These are phyloP conservation scores for Hypoxylon rickii DNA, from an alignment of 495 filamentous ascomycete species.

Conservation along the genomic window DNA sequence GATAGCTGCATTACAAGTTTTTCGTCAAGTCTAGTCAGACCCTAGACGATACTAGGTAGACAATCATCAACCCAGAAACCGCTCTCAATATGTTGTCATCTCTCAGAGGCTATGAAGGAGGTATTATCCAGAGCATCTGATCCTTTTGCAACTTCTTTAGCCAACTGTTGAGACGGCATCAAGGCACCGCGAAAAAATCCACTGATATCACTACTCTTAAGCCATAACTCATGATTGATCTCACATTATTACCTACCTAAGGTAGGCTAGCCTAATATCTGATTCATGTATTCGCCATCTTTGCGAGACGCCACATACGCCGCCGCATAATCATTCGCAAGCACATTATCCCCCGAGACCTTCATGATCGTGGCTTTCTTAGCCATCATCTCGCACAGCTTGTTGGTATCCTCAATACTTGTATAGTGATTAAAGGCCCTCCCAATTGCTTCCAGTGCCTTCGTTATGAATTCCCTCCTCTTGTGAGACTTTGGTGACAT, in stretches of 20 bases:
- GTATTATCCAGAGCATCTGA: too few species aligned
- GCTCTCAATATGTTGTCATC: too few species aligned
- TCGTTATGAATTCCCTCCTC: conserved; percentile 64
- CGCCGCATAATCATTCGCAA: conserved; percentile 76
- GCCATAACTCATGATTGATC: background rate
- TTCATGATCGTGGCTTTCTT: conserved; percentile 85
- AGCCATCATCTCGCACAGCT: conserved; percentile 81
- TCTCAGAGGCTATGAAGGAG: too few species aligned
- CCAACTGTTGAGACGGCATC: too few species aligned
- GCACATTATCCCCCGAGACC: conserved; percentile 68
- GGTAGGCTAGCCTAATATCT: too few species aligned
- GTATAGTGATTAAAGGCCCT: conserved; percentile 67
- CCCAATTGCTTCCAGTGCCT: conserved; percentile 69
- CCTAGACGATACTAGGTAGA: too few species aligned
- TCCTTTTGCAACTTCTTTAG: too few species aligned
- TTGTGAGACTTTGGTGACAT: conserved; percentile 39
- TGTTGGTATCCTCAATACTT: conserved; percentile 71
- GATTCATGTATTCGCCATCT: conserved; percentile 37
- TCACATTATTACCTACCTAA: too few species aligned
- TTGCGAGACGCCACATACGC: conserved; percentile 66
- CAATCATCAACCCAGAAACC: too few species aligned
- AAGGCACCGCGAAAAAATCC: background rate
- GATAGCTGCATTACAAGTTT: too few species aligned
- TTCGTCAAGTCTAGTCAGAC: too few species aligned
- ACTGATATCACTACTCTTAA: background rate